Conservation (phyloP, 2,329 filamentous ascomycete genomes). For the Aspergillus pseudoglaucus region DNA sequence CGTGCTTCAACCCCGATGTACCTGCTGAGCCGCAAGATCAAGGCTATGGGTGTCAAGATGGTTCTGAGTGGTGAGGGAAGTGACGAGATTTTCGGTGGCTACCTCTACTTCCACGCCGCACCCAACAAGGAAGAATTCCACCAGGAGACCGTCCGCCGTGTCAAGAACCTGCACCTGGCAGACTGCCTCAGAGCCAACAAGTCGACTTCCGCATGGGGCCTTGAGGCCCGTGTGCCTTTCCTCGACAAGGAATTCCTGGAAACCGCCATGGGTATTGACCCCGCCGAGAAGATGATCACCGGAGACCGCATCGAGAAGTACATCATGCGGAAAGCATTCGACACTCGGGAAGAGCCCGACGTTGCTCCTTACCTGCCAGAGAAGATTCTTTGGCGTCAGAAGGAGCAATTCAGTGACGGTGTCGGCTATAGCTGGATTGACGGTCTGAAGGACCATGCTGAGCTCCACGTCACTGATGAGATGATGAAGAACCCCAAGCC, state of each 20-base stretch:
- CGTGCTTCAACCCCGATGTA: conserved; percentile 99
- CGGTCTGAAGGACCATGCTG: conserved; percentile 88
- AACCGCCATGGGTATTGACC: conserved; percentile 87
- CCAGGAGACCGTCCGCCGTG: conserved; percentile 83
- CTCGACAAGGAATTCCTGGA: conserved; percentile 96
- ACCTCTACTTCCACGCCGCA: conserved; percentile 96
- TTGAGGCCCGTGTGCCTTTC: conserved; percentile 97
- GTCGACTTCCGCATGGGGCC: conserved; percentile 94
- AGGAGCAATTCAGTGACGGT: conserved; percentile 98
- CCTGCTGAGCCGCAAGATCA: conserved; percentile 94
- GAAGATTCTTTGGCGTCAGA: conserved; percentile 94
- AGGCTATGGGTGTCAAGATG: conserved; percentile 99
- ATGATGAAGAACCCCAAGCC: conserved; percentile 98
- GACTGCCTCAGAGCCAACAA: conserved; percentile 98
- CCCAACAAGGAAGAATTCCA: conserved; percentile 91
- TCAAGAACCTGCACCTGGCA: conserved; percentile 94
- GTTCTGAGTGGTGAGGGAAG: conserved; percentile 93
- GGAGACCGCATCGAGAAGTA: conserved; percentile 91
- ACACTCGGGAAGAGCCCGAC: conserved; percentile 78
- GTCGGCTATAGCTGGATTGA: conserved; percentile 99
- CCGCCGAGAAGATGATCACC: conserved; percentile 91
- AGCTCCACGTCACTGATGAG: conserved; percentile 84
- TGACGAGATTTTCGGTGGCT: conserved; percentile 97
- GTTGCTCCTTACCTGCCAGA: conserved; percentile 85
- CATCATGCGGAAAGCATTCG: conserved; percentile 95